phyloP scores from a whole-genome alignment of 2,329 filamentous ascomycete species.

The Venturia asperata region DNA sequence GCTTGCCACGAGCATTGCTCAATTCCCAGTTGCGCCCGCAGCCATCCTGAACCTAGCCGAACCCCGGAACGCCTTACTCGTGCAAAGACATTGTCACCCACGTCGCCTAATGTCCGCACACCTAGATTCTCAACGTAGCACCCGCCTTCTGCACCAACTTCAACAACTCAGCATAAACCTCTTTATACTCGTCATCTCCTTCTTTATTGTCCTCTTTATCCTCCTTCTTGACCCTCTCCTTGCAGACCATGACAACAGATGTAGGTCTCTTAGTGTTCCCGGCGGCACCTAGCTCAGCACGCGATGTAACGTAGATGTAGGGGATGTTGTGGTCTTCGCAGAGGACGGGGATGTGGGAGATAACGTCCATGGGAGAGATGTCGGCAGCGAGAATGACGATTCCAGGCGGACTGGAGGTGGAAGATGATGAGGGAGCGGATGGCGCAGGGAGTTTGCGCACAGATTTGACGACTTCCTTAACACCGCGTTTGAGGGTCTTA shows the following conservation, averaged over 20 bases:
- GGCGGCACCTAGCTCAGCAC: slow-evolving; percentile 87
- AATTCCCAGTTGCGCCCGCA: neutral
- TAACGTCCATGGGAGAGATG: slow-evolving; percentile 97
- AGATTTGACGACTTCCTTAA: slow-evolving; percentile 98
- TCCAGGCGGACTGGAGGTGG: slow-evolving; percentile 50
- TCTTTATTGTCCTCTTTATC: slow-evolving; percentile 40
- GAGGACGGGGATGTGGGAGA: slow-evolving; percentile 93
- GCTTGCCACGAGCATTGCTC: neutral
- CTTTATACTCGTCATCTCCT: slow-evolving; percentile 42
- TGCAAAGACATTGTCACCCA: neutral
- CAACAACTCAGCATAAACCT: slow-evolving; percentile 49
- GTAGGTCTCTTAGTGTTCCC: slow-evolving; percentile 94
- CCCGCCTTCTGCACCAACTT: slow-evolving; percentile 54
- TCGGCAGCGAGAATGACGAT: slow-evolving; percentile 92
- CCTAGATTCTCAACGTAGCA: slow-evolving; percentile 47
- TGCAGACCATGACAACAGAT: slow-evolving; percentile 80
- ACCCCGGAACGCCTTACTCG: neutral
- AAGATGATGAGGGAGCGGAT: slow-evolving; percentile 53
- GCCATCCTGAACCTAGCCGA: neutral
- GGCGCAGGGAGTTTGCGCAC: slow-evolving; percentile 76
- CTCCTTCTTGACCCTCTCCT: slow-evolving; percentile 46
- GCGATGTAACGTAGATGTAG: slow-evolving; percentile 88
- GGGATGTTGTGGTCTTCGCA: slow-evolving; percentile 98
- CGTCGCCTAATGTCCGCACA: neutral
- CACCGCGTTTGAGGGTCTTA: slow-evolving; percentile 92